A percentile compares a stretch with the other conserved stretches of the same genome.
Evolutionary conservation across 2,329 filamentous ascomycete species (phyloP).

Genomic region (Trichoderma atrobrunneum): DNA sequence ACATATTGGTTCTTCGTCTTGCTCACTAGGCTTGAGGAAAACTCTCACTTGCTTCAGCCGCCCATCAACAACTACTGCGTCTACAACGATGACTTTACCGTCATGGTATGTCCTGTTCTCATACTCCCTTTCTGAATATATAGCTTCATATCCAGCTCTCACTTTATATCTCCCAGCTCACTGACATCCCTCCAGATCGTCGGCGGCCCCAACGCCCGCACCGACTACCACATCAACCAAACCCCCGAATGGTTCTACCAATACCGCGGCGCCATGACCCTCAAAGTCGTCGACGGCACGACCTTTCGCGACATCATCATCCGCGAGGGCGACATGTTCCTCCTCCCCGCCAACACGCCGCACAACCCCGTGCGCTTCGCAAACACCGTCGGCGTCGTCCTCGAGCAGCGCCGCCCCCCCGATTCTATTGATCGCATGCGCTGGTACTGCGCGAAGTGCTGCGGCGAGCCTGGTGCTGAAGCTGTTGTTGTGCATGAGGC

Average conservation of each 20-base stretch:
- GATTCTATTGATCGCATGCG: constrained; percentile 73
- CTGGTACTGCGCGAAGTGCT: constrained; percentile 82
- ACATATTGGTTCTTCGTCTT: not conserved
- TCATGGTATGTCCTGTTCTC: constrained; percentile 58
- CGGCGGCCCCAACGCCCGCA: constrained; percentile 91
- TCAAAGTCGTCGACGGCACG: constrained; percentile 78
- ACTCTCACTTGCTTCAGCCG: constrained; percentile 87
- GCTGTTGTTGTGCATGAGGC: constrained; percentile 73
- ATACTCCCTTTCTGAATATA: not conserved
- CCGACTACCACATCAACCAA: constrained; percentile 97
- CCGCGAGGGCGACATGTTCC: constrained; percentile 88
- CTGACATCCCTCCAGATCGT: constrained; percentile 61
- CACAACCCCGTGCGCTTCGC: constrained; percentile 94
- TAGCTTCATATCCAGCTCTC: not conserved
- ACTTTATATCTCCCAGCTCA: not conserved
- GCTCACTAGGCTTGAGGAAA: constrained; percentile 73
- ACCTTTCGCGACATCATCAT: constrained; percentile 83
- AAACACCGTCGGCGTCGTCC: constrained; percentile 87
- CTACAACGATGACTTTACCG: constrained; percentile 78
- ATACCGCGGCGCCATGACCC: constrained; percentile 86
- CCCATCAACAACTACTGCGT: constrained; percentile 98
- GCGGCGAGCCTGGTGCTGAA: constrained; percentile 24
- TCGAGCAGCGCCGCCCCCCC: constrained; percentile 77
- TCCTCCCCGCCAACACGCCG: constrained; percentile 89
- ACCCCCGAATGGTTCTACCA: constrained; percentile 99